Percentiles rank a stretch among this genome's conserved stretches.
phyloP scores from a whole-genome alignment of 805 yeast genomes.

The Saccharomycopsis guyanensis region DNA sequence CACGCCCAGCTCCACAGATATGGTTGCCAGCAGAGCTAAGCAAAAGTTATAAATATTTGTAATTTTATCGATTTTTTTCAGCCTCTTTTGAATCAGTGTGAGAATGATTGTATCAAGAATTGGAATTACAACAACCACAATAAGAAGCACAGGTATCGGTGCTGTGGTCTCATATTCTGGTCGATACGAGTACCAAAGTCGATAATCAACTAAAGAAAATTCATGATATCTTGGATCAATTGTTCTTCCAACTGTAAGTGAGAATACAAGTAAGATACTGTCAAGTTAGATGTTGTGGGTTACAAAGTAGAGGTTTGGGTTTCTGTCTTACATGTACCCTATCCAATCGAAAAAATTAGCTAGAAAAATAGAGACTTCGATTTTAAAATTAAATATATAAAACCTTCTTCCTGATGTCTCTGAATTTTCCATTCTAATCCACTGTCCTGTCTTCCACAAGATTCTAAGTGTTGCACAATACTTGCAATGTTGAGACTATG shows the following conservation, averaged over 20 bases:
- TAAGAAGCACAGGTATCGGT: not conserved
- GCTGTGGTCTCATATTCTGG: constrained; percentile 4
- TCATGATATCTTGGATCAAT: constrained; percentile 11
- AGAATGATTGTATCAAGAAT: not conserved
- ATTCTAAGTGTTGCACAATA: too few relatives aligned
- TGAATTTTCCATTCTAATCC: too few relatives aligned
- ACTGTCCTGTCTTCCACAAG: too few relatives aligned
- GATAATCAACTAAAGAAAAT: constrained; percentile 6
- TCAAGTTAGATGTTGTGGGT: too few relatives aligned
- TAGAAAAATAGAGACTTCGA: too few relatives aligned
- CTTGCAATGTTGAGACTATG: too few relatives aligned
- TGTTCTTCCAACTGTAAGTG: constrained; percentile 4
- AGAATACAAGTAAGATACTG: constrained; percentile 3
- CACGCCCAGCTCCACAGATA: constrained; percentile 7
- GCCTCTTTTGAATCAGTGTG: constrained; percentile 1
- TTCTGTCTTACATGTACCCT: too few relatives aligned
- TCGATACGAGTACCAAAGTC: not conserved
- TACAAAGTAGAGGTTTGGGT: too few relatives aligned
- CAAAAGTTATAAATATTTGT: not conserved
- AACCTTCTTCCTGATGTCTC: too few relatives aligned
- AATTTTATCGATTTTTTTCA: not conserved
- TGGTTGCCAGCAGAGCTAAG: constrained; percentile 2
- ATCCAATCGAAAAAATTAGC: too few relatives aligned
- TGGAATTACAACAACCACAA: constrained; percentile 1
- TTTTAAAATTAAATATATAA: too few relatives aligned